phyloP scores from a whole-genome alignment of 306 rosid genomes.

The Inga leiocalycina region DNA sequence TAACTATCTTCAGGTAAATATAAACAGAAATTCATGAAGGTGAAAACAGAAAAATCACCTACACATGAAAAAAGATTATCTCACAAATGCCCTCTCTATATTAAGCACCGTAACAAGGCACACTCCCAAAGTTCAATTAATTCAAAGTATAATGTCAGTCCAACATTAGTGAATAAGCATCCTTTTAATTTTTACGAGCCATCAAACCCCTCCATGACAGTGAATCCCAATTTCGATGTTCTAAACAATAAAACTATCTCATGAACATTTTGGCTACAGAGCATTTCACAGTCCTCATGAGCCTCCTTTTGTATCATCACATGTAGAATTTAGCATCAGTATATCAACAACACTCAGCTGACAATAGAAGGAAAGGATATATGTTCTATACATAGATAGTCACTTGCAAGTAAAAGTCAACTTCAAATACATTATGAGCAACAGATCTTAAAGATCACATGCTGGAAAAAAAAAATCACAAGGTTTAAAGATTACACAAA shows the following conservation, averaged over 20 bases:
- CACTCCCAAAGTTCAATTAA: neutral
- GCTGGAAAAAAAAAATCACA: neutral
- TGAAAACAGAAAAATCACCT: constrained; percentile 1
- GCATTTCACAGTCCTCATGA: neutral
- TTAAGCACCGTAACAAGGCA: constrained; percentile 7
- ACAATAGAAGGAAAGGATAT: neutral
- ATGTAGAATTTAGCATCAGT: neutral
- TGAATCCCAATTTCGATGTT: neutral
- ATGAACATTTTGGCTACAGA: neutral
- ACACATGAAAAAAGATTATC: constrained; percentile 10
- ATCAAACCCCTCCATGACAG: neutral
- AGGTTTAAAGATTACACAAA: neutral
- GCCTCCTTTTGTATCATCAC: neutral
- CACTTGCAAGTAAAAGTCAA: neutral
- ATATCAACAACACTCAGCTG: neutral
- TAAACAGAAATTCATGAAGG: neutral
- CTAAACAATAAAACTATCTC: neutral
- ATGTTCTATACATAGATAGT: no score
- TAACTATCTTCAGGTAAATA: neutral
- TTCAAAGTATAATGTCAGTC: neutral
- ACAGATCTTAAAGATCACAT: neutral
- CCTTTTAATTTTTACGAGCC: neutral
- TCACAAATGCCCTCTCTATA: constrained; percentile 18
- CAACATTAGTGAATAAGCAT: constrained; percentile 11
- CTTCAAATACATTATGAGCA: neutral